Percentiles rank a stretch among this genome's conserved stretches.
Evolutionary conservation across 192 early-diverging fungal species (phyloP).

Genomic region (Obelidium mucronatum): DNA sequence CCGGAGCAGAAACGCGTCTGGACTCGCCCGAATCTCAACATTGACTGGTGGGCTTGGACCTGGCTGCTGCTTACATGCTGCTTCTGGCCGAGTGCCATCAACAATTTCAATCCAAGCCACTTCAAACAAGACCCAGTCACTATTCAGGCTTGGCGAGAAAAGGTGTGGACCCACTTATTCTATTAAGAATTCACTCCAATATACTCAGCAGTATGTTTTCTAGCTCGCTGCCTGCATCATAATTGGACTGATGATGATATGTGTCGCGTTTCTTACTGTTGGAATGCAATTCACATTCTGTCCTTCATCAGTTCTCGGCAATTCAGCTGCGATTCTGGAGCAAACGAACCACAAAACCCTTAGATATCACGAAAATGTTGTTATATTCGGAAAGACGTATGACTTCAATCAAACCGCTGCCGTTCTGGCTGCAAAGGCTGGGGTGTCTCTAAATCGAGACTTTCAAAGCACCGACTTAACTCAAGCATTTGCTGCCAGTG

Average conservation of each 20-base stretch:
- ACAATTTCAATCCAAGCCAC: conserved; percentile 53
- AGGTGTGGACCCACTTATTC: too few species aligned
- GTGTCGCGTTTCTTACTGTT: conserved; percentile 54
- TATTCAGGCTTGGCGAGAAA: conserved; percentile 60
- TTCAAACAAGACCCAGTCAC: conserved; percentile 25
- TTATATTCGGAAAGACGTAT: conserved; percentile 43
- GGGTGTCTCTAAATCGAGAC: conserved; percentile 35
- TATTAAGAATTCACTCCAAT: too few species aligned
- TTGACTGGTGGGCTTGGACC: conserved; percentile 50
- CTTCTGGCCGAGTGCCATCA: conserved; percentile 30
- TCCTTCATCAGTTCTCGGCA: conserved; percentile 13
- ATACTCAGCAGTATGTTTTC: too few species aligned
- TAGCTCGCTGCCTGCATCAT: conserved; percentile 55
- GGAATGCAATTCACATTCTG: conserved; percentile 53
- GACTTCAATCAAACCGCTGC: conserved; percentile 39
- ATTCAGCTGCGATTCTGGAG: conserved; percentile 34
- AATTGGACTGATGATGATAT: conserved; percentile 41
- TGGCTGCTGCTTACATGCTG: conserved; percentile 47
- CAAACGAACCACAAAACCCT: conserved; percentile 43
- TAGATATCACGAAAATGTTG: conserved; percentile 39
- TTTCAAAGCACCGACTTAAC: conserved; percentile 50
- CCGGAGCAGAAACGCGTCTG: not conserved
- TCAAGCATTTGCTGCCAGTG: conserved; percentile 20
- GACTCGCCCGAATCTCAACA: not conserved
- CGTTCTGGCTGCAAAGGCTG: conserved; percentile 18